A percentile compares a stretch with the other conserved stretches of the same genome.
These are phyloP conservation scores for Arabis alpina DNA, from an alignment of 345 rosid genomes.

Conservation along the genomic window DNA sequence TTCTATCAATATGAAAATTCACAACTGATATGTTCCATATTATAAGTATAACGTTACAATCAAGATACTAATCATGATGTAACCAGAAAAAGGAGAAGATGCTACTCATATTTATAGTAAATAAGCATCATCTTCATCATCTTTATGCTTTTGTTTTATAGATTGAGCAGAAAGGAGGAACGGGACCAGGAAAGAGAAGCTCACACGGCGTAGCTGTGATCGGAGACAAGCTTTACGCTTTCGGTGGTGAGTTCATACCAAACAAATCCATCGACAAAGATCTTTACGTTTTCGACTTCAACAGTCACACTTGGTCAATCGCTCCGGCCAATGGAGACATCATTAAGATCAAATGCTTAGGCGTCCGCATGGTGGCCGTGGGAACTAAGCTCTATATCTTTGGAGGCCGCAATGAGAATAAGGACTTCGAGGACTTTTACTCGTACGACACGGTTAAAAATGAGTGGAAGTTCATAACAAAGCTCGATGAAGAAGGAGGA, in stretches of 20 bases:
- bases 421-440: neutral
- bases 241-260: slow-evolving; percentile 24
- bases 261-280: slow-evolving; percentile 23
- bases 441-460: slow-evolving; percentile 23
- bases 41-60: too few relatives aligned
- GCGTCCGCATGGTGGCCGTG: slow-evolving; percentile 5
- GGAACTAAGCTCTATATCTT: slow-evolving; percentile 16
- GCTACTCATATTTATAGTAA: too few relatives aligned
- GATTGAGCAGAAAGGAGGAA: slow-evolving; percentile 13
- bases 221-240: slow-evolving; percentile 29
- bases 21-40: too few relatives aligned
- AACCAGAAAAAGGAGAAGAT: too few relatives aligned
- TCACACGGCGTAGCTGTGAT: slow-evolving; percentile 27
- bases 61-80: too few relatives aligned
- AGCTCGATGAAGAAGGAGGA: neutral
- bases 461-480: slow-evolving; percentile 28
- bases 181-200: slow-evolving; percentile 18
- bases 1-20: too few relatives aligned
- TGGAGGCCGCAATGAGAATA: slow-evolving; percentile 15
- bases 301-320: slow-evolving; percentile 25
- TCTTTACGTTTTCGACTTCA: slow-evolving; percentile 35
- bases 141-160: too few relatives aligned
- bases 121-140: too few relatives aligned
- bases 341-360: neutral
- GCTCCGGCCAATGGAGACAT: slow-evolving; percentile 22